Base-by-base conservation (phyloP, 2,329 filamentous ascomycete genomes). In the Corinectria fuckeliana region DNA sequence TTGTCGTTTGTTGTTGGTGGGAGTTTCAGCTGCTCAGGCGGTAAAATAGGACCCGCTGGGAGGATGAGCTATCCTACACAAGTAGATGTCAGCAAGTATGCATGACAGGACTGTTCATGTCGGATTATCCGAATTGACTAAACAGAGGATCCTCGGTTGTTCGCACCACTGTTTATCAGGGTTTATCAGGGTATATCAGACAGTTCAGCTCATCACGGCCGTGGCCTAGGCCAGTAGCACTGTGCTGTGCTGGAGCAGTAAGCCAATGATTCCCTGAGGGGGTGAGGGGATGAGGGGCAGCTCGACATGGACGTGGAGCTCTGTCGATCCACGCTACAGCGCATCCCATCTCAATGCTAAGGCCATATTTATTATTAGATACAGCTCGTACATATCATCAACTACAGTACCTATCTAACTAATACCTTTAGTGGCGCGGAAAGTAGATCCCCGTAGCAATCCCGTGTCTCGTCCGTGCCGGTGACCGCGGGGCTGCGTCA, bases 271-370 rank as follows among this genome's bases (percentile, higher is more conserved):
- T 38, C 30, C 20, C 5, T 20, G 23, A n/a, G 20, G 20, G 26
- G n/a, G 13, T 3, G 8, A n/a, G n/a, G 21, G 18, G 18, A 28
- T 25, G 48, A 50, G 14, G 36, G 26, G 26, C 30, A 52, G 50
- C 50, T 44, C 18, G 18, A 26, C 20, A 44, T 16, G 7, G 18
- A 26, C 20, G 34, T 16, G 7, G 7, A 36, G 38, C 38, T 52
- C 26, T 44, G 50, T 49, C 18, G 55, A 49, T 57, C 66, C 63
- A 68, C 62, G 66, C 66, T 64, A 66, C 50, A 30, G 44, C 39
- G 45, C 56, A 55, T 48, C 30, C n/a, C 41, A 14, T n/a, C 28
- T 21, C 30, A 38, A 44, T 50, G 38, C 23, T n/a, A 9, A 56
- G 44, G 10, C 8, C n/a, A n/a, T n/a, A n/a, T n/a, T n/a, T n/a